Evolutionary conservation across 2,329 filamentous ascomycete genomes (phyloP), one percentile per base, ranked within the genome.

Genomic region (Fusarium floridanum): DNA sequence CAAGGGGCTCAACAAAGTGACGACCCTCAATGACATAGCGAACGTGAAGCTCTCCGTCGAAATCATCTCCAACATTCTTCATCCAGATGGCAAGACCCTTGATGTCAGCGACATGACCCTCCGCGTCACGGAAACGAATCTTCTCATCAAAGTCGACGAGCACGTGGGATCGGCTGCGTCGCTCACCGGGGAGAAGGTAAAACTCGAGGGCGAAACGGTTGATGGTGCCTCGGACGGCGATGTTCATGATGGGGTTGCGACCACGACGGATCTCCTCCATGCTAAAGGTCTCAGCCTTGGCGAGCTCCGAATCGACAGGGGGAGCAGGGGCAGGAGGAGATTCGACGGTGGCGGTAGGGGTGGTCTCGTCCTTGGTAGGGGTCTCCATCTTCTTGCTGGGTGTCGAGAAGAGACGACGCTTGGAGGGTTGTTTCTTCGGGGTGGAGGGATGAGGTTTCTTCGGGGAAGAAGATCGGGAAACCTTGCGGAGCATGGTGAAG

Each of bases 21-120:
- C 68, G 56, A 2, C 14, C 16, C 9, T 22, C 27, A 24, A 71
- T 11, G 5, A 59, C 24, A 5, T 74, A 36, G 24, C 71, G 36
- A 12, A 74, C 16, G 1, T 37, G 55, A n/a, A 74, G 32, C 41
- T 61, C 57, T 2, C 37, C 71, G 3, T 32, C 22, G 1, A 39
- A 6, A 1, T 17, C 48, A 14, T 59, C 8, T 0, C 11, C 11
- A 4, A 32, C 4, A 1, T 57, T 57, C 16, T 53, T 57, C 64
- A 74, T 74, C 67, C 71, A 74, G 29, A 74, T 55, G 2, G 61
- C 71, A 5, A 71, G 29, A 2, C 61, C 67, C 20, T 37, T 27
- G 0, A 74, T 68, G 2, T 29, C 24, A 27, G 24, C 16, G 2
- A 53, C 48, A 4, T 29, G n/a, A 6, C 48, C 48, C 27, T 53